A percentile compares a stretch with the other conserved stretches of the same genome.
phyloP scores from a whole-genome alignment of 2,329 filamentous ascomycete genomes.

The Pseudomassariella vexata region DNA sequence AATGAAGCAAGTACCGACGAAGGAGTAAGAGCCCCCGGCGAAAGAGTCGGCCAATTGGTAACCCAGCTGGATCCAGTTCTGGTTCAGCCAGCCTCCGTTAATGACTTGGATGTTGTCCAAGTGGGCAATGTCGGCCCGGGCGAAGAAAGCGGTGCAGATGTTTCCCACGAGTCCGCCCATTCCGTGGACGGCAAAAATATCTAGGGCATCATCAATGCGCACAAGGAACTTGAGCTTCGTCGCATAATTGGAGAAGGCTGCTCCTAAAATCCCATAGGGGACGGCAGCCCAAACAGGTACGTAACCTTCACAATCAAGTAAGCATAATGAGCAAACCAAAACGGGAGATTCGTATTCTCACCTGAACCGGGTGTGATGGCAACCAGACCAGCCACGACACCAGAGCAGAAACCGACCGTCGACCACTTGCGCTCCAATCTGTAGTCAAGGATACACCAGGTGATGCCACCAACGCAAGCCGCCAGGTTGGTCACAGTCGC shows the following conservation, averaged over 20 bases:
- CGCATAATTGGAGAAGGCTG: conserved; percentile 77
- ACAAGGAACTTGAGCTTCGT: conserved; percentile 87
- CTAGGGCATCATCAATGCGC: conserved; percentile 75
- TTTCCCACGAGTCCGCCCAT: conserved; percentile 77
- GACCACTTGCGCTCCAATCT: conserved; percentile 87
- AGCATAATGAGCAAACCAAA: background rate
- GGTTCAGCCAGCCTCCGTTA: conserved; percentile 74
- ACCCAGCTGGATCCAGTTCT: conserved; percentile 75
- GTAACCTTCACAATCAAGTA: conserved; percentile 38
- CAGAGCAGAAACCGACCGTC: conserved; percentile 88
- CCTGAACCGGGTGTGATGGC: conserved; percentile 85
- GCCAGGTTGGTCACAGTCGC: conserved; percentile 81
- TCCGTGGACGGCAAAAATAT: conserved; percentile 82
- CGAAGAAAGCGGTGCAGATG: conserved; percentile 75
- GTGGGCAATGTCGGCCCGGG: conserved; percentile 76
- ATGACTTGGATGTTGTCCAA: conserved; percentile 68
- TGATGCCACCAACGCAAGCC: conserved; percentile 78
- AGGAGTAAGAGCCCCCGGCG: conserved; percentile 71
- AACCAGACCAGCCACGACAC: conserved; percentile 80
- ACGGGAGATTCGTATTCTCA: conserved; percentile 15
- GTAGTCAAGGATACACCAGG: conserved; percentile 87
- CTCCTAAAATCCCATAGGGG: conserved; percentile 71
- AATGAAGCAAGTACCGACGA: conserved; percentile 70
- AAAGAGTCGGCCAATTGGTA: conserved; percentile 81
- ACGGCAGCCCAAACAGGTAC: conserved; percentile 82